Conservation (phyloP, 179 eudicot genomes). For the Spinacia oleracea region DNA sequence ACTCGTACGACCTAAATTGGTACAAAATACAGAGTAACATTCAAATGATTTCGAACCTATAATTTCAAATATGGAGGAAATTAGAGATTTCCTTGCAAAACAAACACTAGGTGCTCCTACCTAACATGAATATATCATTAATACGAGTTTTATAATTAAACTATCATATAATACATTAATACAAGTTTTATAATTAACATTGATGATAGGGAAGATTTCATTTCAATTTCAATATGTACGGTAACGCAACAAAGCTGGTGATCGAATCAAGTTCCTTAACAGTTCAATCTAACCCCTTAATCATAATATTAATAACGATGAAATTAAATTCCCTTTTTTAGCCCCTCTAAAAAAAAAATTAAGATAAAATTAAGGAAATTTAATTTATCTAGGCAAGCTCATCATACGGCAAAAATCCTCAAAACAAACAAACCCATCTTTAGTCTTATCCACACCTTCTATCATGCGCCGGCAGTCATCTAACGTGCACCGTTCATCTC, state of each 20-base stretch:
- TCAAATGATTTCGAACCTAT: no score
- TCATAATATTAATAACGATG: neutral
- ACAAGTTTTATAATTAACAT: no score
- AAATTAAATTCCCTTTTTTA: neutral
- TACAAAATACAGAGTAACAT: no score
- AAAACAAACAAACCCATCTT: conserved; percentile 47
- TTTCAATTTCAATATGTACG: conserved; percentile 7
- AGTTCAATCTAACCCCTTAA: neutral
- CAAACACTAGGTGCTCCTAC: no score
- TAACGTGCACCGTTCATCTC: conserved; percentile 62
- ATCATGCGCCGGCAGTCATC: conserved; percentile 82
- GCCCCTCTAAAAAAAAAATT: neutral
- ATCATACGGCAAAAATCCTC: conserved; percentile 46
- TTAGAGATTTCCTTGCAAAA: no score
- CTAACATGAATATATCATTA: no score
- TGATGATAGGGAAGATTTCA: neutral
- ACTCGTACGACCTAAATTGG: no score
- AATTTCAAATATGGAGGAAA: no score
- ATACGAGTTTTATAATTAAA: no score
- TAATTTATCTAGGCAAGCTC: conserved; percentile 29
- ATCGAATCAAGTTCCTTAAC: neutral
- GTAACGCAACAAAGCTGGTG: neutral
- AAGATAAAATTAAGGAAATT: neutral
- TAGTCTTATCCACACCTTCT: conserved; percentile 41
- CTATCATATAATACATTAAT: no score